Base-by-base conservation (phyloP, 1,139 yeast species). In the Blastobotrys apis region DNA sequence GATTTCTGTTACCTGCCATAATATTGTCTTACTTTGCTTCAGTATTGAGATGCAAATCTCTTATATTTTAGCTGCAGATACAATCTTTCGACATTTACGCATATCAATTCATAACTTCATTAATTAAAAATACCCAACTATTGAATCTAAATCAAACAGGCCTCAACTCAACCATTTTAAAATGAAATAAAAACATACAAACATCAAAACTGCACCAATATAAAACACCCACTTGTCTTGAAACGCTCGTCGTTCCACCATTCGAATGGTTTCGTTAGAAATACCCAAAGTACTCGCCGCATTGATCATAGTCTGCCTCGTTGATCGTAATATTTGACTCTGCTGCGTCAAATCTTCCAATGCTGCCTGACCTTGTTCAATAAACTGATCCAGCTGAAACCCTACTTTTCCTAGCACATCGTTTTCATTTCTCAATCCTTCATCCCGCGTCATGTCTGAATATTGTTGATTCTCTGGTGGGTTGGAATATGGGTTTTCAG, bases 151-250 rank as follows among this genome's bases (percentile, higher is more conserved):
- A n/a, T n/a, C n/a, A n/a, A n/a, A n/a, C 5, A 23, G 26, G 26
- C 9, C 16, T 50, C 62, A 82, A 43, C 84, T 72, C 48, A 90
- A 73, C 72, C 80, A 77, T 59, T 74, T 78, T 52, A 82, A 61
- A 43, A 90, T 81, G 50, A 78, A 74, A 67, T 81, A 87, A 67
- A 90, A 85, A 22, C 78, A 67, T 13, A 82, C 71, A 48, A 90
- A 60, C 69, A 85, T 75, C 26, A 82, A 52, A 1, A 76, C 46
- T 4, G 85, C 78, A 25, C 90, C 87, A 17, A 81, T 80, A 74
- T 86, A 88, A 62, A 92, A 94, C 32, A 92, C 69, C 75, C 88
- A 77, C 62, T 88, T 88, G 63, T 92, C 98, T 64, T 86, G 85
- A 55, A 76, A 77, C n/a, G 95, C 94, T 46, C 95, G 76, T 54